These are phyloP conservation scores for Globisporangium parvum DNA, from an alignment of 352 stramenopile species.

Conservation along the genomic window DNA sequence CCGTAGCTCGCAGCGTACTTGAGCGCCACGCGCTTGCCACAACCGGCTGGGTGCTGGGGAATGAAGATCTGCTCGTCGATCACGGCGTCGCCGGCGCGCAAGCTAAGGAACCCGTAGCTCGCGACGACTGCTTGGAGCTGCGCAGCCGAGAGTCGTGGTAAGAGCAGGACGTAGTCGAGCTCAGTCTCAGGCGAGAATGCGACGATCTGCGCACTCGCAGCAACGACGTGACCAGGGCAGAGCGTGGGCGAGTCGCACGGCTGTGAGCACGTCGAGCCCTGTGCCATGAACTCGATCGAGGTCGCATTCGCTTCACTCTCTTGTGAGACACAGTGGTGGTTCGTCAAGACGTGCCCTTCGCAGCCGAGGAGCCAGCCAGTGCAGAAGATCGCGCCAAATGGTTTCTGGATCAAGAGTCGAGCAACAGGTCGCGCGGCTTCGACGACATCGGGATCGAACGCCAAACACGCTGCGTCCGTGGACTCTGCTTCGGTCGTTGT, in stretches of 20 bases:
- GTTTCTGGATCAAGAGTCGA: slow-evolving; percentile 42
- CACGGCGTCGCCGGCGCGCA: slow-evolving; percentile 14
- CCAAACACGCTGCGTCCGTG: slow-evolving; percentile 20
- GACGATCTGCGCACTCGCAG: slow-evolving; percentile 26
- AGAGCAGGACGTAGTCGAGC: slow-evolving; percentile 38
- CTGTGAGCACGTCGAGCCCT: slow-evolving; percentile 18
- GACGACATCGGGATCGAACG: slow-evolving; percentile 13
- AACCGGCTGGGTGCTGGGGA: slow-evolving; percentile 35
- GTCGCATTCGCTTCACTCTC: slow-evolving; percentile 23
- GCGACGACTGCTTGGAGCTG: slow-evolving; percentile 16
- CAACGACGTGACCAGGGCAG: slow-evolving; percentile 28
- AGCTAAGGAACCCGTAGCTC: slow-evolving; percentile 39
- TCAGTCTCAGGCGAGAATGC: slow-evolving; percentile 16
- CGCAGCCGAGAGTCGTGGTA: slow-evolving; percentile 12
- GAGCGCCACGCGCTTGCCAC: slow-evolving; percentile 42
- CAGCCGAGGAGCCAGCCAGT: slow-evolving; percentile 50
- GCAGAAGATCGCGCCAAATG: slow-evolving; percentile 31
- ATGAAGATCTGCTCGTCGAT: slow-evolving; percentile 46
- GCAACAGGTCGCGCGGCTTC: slow-evolving; percentile 20
- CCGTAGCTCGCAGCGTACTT: slow-evolving; percentile 28
- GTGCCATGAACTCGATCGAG: slow-evolving; percentile 42
- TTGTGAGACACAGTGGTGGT: slow-evolving; percentile 41
- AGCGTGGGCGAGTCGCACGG: slow-evolving; percentile 19
- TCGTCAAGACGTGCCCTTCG: slow-evolving; percentile 52
- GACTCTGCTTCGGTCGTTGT: slow-evolving; percentile 18